Conservation (phyloP, 805 yeast species). For the Pichia heedii region DNA sequence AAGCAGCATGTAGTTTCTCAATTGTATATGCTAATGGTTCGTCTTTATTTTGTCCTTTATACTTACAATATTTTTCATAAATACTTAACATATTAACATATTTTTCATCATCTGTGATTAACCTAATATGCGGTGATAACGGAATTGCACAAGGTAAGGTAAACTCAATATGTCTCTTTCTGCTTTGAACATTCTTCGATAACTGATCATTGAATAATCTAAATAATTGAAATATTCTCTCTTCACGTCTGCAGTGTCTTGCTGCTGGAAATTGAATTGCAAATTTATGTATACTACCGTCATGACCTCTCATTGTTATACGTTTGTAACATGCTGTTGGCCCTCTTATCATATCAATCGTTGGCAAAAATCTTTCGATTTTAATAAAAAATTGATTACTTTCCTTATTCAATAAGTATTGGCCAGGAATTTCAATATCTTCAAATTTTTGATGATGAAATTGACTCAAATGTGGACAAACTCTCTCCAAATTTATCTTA, state of each 20-base stretch:
- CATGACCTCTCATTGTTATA: slow-evolving; percentile 83
- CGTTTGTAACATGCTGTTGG: slow-evolving; percentile 86
- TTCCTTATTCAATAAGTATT: slow-evolving; percentile 80
- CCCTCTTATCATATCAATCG: slow-evolving; percentile 81
- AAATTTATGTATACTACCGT: slow-evolving; percentile 85
- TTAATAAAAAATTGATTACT: slow-evolving; percentile 85
- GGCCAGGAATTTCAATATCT: slow-evolving; percentile 97
- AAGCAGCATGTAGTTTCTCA: slow-evolving; percentile 82
- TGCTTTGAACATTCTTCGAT: slow-evolving; percentile 73
- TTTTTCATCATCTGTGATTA: slow-evolving; percentile 72
- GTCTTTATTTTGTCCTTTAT: slow-evolving; percentile 67
- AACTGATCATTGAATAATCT: slow-evolving; percentile 79
- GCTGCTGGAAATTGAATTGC: slow-evolving; percentile 98
- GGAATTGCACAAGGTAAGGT: slow-evolving; percentile 91
- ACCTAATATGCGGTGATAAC: slow-evolving; percentile 85
- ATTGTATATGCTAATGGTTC: slow-evolving; percentile 82
- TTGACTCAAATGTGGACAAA: slow-evolving; percentile 92
- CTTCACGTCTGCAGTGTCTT: slow-evolving; percentile 94
- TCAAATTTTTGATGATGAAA: slow-evolving; percentile 98
- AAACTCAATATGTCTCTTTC: slow-evolving; percentile 76
- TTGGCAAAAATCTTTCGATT: slow-evolving; percentile 86
- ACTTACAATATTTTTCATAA: slow-evolving; percentile 79
- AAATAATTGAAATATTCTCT: slow-evolving; percentile 84
- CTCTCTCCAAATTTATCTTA: slow-evolving; percentile 72
- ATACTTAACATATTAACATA: slow-evolving; percentile 72